Evolutionary conservation across 108 stramenopile genomes (phyloP), one percentile per base, ranked within the genome.

Genomic region (Pseudonitzschia pungens): DNA sequence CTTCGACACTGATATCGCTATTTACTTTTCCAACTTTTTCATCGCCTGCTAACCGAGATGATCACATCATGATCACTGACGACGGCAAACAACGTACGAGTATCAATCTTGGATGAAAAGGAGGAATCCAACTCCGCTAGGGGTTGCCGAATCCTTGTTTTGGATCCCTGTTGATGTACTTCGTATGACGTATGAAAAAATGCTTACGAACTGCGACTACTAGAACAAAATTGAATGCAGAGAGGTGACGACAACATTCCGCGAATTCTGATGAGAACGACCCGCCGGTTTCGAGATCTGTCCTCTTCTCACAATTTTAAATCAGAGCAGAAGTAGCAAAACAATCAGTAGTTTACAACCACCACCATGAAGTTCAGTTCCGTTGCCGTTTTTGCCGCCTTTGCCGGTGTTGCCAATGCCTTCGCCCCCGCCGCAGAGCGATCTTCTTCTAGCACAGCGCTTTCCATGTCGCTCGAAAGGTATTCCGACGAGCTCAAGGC

Each of bases 401-500:
- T 68, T 31, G 67, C 21, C 14, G 45, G 67, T 22, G 51, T 50
- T 52, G 45, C 67, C 24, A 29, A 52, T 48, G 67, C 67, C 9
- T 68, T 68, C 21, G 67, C 51, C 42, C 67, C 67, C 15, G 40
- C 45, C 10, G 20, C 32, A 11, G 40, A 66, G 24, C n/a, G 67
- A 12, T 3, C 44, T 50, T 10, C 45, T 28, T 31, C 44, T 15
- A 20, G 21, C 4, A 50, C 6, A 9, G 50, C 31, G 15, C 67
- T 68, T 7, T 52, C 45, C 5, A 68, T 68, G 67, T 68, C 67
- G 22, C 67, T 68, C 42, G 67, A 68, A 21, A 68, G 50, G 2
- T 68, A 68, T n/a, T 68, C 67, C 12, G 67, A 50, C 31, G 67
- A 68, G 31, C 28, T 68, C 18, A 52, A 52, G 45, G 67, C 45